Conservation (phyloP, 257 asterid species). For the Solanum dulcamara region DNA sequence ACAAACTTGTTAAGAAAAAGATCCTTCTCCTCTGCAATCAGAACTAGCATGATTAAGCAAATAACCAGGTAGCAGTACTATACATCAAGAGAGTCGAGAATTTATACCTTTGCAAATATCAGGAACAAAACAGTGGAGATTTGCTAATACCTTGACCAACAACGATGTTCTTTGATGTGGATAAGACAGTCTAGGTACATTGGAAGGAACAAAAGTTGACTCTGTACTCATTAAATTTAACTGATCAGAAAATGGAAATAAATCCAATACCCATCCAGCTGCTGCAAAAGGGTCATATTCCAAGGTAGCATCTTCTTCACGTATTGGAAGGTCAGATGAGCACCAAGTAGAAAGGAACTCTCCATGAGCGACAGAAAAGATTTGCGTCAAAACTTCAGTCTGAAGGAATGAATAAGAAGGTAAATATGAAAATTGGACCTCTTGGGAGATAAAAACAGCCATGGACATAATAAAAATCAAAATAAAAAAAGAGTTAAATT, state of each 20-base stretch:
- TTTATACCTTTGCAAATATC: slow-evolving; percentile 80
- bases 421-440: background rate
- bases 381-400: slow-evolving; percentile 74
- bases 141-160: slow-evolving; percentile 88
- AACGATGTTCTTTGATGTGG: slow-evolving; percentile 87
- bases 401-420: slow-evolving; percentile 32
- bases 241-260: slow-evolving; percentile 9
- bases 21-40: slow-evolving; percentile 83
- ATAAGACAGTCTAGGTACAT: slow-evolving; percentile 61
- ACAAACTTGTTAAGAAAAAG: slow-evolving; percentile 73
- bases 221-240: slow-evolving; percentile 8
- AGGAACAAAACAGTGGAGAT: slow-evolving; percentile 93
- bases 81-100: background rate
- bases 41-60: slow-evolving; percentile 9
- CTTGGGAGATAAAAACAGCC: background rate
- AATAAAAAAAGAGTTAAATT: background rate
- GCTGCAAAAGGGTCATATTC: slow-evolving; percentile 55
- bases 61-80: background rate
- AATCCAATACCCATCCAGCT: slow-evolving; percentile 28
- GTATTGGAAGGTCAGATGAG: slow-evolving; percentile 70
- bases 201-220: slow-evolving; percentile 24
- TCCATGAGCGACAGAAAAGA: slow-evolving; percentile 66
- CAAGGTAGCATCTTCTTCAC: slow-evolving; percentile 70
- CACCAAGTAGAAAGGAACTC: slow-evolving; percentile 90
- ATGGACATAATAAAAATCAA: background rate